A percentile compares a stretch with the other conserved stretches of the same genome.
Conservation (phyloP, 768 basidiomycete species). For the Suillus brevipes region DNA sequence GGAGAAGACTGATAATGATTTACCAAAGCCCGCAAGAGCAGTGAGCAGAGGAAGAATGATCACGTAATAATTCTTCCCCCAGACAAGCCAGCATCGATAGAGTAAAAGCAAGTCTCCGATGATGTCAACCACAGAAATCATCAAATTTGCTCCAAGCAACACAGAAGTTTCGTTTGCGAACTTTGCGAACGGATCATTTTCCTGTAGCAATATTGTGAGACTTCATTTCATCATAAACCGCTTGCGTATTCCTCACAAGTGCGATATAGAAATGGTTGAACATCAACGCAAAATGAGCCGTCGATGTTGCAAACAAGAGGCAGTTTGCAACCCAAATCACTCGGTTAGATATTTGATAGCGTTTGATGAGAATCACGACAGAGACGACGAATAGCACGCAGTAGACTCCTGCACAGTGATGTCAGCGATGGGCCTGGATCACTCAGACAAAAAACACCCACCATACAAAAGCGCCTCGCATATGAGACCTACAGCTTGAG, state of each 20-base stretch:
- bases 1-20: slow-evolving; percentile 4
- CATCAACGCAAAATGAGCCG: slow-evolving; percentile 20
- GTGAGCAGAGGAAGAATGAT: slow-evolving; percentile 29
- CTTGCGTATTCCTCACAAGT: slow-evolving; percentile 19
- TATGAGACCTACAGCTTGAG: slow-evolving; percentile 20
- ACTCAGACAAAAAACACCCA: slow-evolving; percentile 1
- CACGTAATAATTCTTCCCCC: slow-evolving; percentile 29
- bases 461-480: slow-evolving; percentile 29
- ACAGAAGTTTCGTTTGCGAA: slow-evolving; percentile 22
- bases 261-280: slow-evolving; percentile 23
- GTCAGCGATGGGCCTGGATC: neutral
- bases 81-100: slow-evolving; percentile 37
- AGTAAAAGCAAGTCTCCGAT: slow-evolving; percentile 26
- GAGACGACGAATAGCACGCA: slow-evolving; percentile 19
- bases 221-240: neutral
- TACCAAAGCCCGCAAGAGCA: slow-evolving; percentile 29
- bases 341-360: slow-evolving; percentile 2
- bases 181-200: slow-evolving; percentile 15
- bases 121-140: slow-evolving; percentile 28
- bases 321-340: slow-evolving; percentile 14
- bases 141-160: slow-evolving; percentile 25
- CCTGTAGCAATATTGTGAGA: slow-evolving; percentile 9
- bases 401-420: slow-evolving; percentile 11
- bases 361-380: slow-evolving; percentile 15
- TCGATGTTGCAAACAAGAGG: slow-evolving; percentile 19